Evolutionary conservation across 345 rosid genomes (phyloP).

Genomic region (Anacardium occidentale): DNA sequence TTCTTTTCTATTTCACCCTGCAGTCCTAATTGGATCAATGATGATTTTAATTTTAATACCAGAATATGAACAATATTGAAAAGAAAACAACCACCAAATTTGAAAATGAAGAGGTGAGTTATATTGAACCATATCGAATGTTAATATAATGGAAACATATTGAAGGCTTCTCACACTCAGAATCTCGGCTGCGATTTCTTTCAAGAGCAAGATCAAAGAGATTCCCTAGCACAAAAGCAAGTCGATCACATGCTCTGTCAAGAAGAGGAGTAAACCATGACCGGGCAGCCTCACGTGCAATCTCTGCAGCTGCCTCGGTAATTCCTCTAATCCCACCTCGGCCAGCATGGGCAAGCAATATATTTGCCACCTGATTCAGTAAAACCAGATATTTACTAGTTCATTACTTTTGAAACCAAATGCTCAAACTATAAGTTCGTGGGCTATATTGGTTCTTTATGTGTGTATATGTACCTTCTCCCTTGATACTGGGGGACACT

Average conservation of each 20-base stretch:
- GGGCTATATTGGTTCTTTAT: background rate
- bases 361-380: slow-evolving; percentile 78
- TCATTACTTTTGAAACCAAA: background rate
- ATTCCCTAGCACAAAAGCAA: slow-evolving; percentile 81
- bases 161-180: slow-evolving; percentile 61
- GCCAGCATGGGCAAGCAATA: slow-evolving; percentile 91
- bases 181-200: slow-evolving; percentile 57
- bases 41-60: background rate
- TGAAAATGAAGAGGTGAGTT: background rate
- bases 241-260: slow-evolving; percentile 91
- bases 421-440: background rate
- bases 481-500: slow-evolving; percentile 89
- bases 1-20: background rate
- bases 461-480: slow-evolving; percentile 61
- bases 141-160: background rate
- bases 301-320: slow-evolving; percentile 96
- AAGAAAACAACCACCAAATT: background rate
- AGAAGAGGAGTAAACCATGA: slow-evolving; percentile 98
- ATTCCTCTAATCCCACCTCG: slow-evolving; percentile 87
- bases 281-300: slow-evolving; percentile 89
- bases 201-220: slow-evolving; percentile 89
- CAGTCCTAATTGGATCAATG: background rate
- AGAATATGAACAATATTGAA: background rate
- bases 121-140: background rate
- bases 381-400: slow-evolving; percentile 3